phyloP scores from a whole-genome alignment of 78 protist genomes.

The Dictyostelium purpureum region DNA sequence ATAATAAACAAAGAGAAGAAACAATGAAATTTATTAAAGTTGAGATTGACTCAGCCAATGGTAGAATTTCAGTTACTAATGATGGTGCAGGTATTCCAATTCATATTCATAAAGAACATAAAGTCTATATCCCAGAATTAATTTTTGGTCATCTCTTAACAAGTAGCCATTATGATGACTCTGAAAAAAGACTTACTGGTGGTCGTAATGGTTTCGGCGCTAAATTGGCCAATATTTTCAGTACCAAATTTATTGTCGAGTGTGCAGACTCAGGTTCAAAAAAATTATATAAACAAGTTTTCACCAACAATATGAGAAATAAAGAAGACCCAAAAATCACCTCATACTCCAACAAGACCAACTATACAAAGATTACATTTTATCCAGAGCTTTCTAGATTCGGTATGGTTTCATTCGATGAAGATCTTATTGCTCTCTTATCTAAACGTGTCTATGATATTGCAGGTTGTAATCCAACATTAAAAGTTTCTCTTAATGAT shows the following conservation, averaged over 20 bases:
- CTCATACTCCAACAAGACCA: constrained; percentile 8
- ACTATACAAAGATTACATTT: constrained; percentile 87
- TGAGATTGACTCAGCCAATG: constrained; percentile 76
- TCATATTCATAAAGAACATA: constrained; percentile 92
- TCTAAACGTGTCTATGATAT: constrained; percentile 93
- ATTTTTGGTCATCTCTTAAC: constrained; percentile 98
- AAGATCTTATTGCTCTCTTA: constrained; percentile 88
- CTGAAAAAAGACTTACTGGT: constrained; percentile 86
- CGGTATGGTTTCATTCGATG: constrained; percentile 83
- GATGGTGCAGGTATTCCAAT: constrained; percentile 99
- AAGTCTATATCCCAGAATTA: constrained; percentile 95
- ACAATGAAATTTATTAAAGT: constrained; percentile 89
- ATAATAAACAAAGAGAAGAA: constrained; percentile 96
- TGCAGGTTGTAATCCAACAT: constrained; percentile 89
- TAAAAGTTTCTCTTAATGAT: constrained; percentile 67
- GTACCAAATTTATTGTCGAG: constrained; percentile 86
- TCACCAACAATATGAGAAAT: constrained; percentile 74
- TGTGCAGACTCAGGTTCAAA: constrained; percentile 62
- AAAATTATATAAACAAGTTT: constrained; percentile 64
- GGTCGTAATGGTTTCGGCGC: constrained; percentile 99
- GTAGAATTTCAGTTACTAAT: constrained; percentile 88
- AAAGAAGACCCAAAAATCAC: constrained; percentile 53
- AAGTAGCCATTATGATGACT: constrained; percentile 88
- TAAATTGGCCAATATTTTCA: constrained; percentile 98
- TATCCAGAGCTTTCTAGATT: constrained; percentile 84